Percentiles rank a stretch among this genome's conserved stretches.
Evolutionary conservation across 139 green algal species (phyloP).

Genomic region (Asterochloris sp.): DNA sequence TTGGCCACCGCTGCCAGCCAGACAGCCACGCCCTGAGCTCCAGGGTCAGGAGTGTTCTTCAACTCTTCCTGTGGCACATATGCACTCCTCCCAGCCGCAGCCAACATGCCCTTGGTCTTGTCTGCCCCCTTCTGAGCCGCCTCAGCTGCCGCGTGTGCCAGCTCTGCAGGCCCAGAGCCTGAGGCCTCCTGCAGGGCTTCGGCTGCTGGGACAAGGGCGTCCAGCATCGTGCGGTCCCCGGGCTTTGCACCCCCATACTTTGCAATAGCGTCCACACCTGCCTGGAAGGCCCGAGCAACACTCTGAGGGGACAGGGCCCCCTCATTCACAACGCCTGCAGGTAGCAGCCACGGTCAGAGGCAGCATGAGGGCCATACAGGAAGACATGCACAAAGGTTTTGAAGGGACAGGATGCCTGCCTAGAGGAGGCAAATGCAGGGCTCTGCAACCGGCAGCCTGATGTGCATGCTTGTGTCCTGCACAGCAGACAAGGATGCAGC

Average conservation of each 20-base stretch:
- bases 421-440: too few relatives aligned
- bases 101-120: constrained; percentile 58
- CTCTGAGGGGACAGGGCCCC: background rate
- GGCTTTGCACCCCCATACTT: constrained; percentile 62
- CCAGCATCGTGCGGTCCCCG: constrained; percentile 78
- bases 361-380: too few relatives aligned
- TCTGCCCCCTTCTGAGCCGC: constrained; percentile 59
- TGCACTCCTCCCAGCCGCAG: constrained; percentile 47
- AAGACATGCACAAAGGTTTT: too few relatives aligned
- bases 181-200: constrained; percentile 17
- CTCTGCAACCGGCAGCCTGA: too few relatives aligned
- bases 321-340: too few relatives aligned
- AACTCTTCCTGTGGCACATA: constrained; percentile 61
- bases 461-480: too few relatives aligned
- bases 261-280: constrained; percentile 48
- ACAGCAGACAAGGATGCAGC: too few relatives aligned
- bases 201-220: constrained; percentile 65
- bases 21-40: constrained; percentile 50
- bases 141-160: constrained; percentile 22
- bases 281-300: constrained; percentile 37
- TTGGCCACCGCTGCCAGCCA: constrained; percentile 56
- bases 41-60: constrained; percentile 51
- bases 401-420: too few relatives aligned
- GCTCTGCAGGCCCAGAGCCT: constrained; percentile 2
- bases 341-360: too few relatives aligned